A percentile compares a stretch with the other conserved stretches of the same genome.
These are phyloP conservation scores for Agastache rugosa DNA, from an alignment of 257 asterid genomes.

Conservation along the genomic window DNA sequence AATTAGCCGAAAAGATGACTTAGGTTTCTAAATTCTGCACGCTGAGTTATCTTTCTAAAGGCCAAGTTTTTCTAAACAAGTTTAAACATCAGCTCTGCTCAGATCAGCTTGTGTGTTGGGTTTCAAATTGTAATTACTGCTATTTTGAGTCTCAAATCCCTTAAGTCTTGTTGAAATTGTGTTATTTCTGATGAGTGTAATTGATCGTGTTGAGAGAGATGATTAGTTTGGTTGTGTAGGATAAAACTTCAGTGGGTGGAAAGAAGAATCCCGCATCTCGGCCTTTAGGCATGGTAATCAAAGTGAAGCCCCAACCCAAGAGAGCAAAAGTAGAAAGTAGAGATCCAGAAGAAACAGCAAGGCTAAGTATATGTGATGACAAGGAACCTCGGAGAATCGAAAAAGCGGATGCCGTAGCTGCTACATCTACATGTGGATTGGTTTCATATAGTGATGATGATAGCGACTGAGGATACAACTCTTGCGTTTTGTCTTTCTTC, in stretches of 20 bases:
- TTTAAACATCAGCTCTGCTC: neutral
- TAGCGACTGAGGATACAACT: slow-evolving; percentile 49
- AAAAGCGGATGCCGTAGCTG: slow-evolving; percentile 24
- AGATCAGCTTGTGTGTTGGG: neutral
- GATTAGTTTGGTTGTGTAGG: slow-evolving; percentile 42
- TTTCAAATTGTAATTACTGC: neutral
- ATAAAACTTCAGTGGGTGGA: slow-evolving; percentile 42
- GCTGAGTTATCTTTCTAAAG: neutral
- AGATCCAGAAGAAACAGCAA: slow-evolving; percentile 37
- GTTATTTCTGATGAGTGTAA: too few species aligned
- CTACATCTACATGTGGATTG: slow-evolving; percentile 46
- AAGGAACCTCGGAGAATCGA: slow-evolving; percentile 23
- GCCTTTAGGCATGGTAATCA: slow-evolving; percentile 62
- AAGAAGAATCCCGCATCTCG: slow-evolving; percentile 58
- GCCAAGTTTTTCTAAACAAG: neutral
- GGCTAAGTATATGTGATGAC: neutral
- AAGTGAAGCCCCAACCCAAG: slow-evolving; percentile 83
- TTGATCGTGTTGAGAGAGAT: too few species aligned
- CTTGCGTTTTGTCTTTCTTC: neutral
- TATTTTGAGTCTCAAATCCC: neutral
- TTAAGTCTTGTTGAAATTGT: neutral
- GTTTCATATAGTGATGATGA: slow-evolving; percentile 93
- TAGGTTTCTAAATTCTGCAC: neutral
- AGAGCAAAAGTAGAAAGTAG: slow-evolving; percentile 59
- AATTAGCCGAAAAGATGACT: neutral